Conservation (phyloP, 768 basidiomycete genomes). For the Hygrocybe coccinea region DNA sequence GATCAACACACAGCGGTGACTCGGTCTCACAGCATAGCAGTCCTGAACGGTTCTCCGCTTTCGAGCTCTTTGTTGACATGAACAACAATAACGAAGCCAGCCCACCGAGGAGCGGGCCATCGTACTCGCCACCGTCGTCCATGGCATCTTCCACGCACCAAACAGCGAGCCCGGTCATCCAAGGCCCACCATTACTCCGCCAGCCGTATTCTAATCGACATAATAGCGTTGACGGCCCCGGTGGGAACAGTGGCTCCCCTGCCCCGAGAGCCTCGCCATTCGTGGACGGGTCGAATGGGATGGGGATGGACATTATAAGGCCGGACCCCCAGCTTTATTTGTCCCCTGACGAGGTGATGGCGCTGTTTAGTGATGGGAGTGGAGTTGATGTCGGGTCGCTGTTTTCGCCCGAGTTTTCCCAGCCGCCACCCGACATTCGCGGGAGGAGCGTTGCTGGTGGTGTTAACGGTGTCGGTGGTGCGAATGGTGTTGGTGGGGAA, state of each 20-base stretch:
- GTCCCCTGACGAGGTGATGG: slow-evolving; percentile 56
- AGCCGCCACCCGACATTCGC: neutral
- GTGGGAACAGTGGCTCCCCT: neutral
- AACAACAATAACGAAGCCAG: neutral
- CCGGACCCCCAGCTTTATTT: slow-evolving; percentile 51
- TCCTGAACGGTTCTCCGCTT: slow-evolving; percentile 61
- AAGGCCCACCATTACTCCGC: neutral
- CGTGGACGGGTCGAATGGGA: slow-evolving; percentile 32
- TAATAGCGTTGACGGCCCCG: neutral
- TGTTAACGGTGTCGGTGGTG: neutral
- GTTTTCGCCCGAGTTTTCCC: slow-evolving; percentile 16
- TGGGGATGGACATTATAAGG: slow-evolving; percentile 43
- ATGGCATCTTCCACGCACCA: neutral
- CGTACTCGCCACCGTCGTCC: slow-evolving; percentile 1
- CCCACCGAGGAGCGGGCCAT: neutral
- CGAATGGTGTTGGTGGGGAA: neutral
- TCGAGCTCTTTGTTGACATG: slow-evolving; percentile 57
- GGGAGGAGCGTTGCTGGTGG: neutral
- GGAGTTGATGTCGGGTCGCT: slow-evolving; percentile 27
- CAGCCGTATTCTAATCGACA: slow-evolving; percentile 1
- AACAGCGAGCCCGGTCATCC: neutral
- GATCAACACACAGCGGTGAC: slow-evolving; percentile 41
- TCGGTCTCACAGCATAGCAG: slow-evolving; percentile 50
- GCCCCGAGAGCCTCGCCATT: slow-evolving; percentile 16
- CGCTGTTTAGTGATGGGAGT: slow-evolving; percentile 48